A percentile compares a stretch with the other conserved stretches of the same genome.
Conservation (phyloP, 805 yeast species). For the Saccharomyces jurei region DNA sequence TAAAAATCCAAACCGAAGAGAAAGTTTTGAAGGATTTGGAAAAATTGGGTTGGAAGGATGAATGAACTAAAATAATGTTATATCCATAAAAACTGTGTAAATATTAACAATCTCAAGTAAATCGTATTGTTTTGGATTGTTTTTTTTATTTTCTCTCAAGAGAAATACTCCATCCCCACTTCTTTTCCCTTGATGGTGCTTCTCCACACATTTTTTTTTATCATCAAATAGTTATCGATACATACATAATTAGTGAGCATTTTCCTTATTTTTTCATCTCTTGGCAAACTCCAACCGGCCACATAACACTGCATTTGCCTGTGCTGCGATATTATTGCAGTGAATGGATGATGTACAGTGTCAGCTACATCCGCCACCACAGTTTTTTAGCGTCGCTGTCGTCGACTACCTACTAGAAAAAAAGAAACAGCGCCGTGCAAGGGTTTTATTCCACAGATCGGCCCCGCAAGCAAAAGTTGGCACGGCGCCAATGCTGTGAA, state of each 20-base stretch:
- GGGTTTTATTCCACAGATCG: not conserved
- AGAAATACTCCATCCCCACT: not conserved
- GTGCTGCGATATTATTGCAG: not conserved
- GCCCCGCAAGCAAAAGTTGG: not conserved
- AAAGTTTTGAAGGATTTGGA: slow-evolving; percentile 69
- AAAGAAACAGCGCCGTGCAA: not conserved
- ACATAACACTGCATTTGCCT: not conserved
- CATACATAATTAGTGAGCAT: not conserved
- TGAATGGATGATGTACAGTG: too few species aligned
- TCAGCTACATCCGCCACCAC: not conserved
- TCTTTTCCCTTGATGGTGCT: not conserved
- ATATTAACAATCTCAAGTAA: not conserved
- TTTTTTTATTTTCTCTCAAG: not conserved
- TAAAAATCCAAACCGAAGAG: slow-evolving; percentile 81
- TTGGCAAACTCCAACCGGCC: not conserved
- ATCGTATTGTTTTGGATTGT: not conserved
- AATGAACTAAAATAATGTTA: slow-evolving; percentile 1
- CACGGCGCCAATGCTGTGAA: not conserved
- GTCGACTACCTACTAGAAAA: not conserved
- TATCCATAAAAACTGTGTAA: not conserved
- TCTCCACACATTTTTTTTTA: not conserved
- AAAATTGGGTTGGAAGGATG: slow-evolving; percentile 63
- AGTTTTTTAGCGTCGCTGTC: not conserved
- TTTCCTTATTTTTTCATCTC: not conserved
- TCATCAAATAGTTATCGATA: not conserved